phyloP scores from a whole-genome alignment of 306 rosid genomes.

The Vicia faba region DNA sequence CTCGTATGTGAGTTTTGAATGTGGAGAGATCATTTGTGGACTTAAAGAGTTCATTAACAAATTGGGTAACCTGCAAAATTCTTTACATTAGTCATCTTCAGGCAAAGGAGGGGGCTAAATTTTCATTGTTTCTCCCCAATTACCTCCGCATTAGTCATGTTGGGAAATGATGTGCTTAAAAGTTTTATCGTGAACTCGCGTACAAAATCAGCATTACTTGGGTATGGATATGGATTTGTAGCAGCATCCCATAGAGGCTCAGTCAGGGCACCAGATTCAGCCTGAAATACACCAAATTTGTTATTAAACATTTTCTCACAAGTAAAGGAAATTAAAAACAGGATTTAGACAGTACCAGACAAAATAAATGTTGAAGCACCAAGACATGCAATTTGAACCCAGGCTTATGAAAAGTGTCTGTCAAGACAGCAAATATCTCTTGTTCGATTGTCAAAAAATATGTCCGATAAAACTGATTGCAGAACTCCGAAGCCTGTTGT shows the following conservation, averaged over 20 bases:
- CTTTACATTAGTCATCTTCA: constrained; percentile 29
- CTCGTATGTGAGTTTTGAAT: constrained; percentile 74
- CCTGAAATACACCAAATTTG: constrained; percentile 46
- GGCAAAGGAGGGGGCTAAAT: not conserved
- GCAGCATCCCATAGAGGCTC: constrained; percentile 94
- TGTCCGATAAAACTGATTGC: constrained; percentile 80
- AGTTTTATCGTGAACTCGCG: constrained; percentile 91
- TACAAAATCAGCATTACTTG: constrained; percentile 74
- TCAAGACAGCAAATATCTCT: constrained; percentile 94
- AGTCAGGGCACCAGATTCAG: constrained; percentile 72
- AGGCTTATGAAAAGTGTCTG: constrained; percentile 96
- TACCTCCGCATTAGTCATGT: constrained; percentile 93
- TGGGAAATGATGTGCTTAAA: constrained; percentile 85
- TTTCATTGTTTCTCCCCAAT: constrained; percentile 8
- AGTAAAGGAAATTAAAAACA: not conserved
- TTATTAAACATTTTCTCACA: constrained; percentile 10
- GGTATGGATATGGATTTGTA: constrained; percentile 62
- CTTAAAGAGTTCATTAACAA: constrained; percentile 85
- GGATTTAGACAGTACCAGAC: constrained; percentile 59
- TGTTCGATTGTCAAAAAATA: constrained; percentile 85
- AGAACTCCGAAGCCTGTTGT: constrained; percentile 78
- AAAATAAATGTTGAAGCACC: constrained; percentile 92
- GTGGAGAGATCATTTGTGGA: constrained; percentile 55
- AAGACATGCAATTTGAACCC: constrained; percentile 96
- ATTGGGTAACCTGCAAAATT: constrained; percentile 73